phyloP scores from a whole-genome alignment of 202 grass and related monocot genomes.

The Cymbopogon flexuosus region DNA sequence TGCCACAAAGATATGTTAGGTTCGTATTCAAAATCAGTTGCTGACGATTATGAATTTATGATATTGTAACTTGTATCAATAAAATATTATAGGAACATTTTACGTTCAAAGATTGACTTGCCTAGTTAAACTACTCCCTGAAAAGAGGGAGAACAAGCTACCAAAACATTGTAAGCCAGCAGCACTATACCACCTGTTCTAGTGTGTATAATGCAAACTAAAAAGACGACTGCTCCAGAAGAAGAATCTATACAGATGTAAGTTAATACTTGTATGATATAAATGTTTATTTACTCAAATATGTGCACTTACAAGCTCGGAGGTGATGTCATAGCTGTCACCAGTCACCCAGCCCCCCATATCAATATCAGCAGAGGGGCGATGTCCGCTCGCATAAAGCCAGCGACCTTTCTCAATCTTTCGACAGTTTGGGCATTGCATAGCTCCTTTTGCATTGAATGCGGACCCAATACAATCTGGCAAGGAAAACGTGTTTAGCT shows the following conservation, averaged over 20 bases:
- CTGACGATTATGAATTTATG: not conserved
- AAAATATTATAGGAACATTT: not conserved
- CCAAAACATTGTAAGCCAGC: not conserved
- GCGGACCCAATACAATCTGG: conserved; percentile 79
- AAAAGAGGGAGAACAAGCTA: not conserved
- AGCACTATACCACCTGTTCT: not conserved
- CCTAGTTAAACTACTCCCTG: not conserved
- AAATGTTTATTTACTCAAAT: conserved; percentile 21
- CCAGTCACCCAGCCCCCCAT: conserved; percentile 55
- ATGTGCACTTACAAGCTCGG: conserved; percentile 67
- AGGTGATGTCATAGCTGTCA: conserved; percentile 54
- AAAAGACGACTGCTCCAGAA: not conserved
- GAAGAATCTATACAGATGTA: conserved; percentile 4
- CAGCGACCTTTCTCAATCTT: conserved; percentile 77
- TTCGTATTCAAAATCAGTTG: not conserved
- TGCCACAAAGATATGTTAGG: not conserved
- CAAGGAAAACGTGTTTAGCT: conserved; percentile 24
- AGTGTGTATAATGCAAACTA: not conserved
- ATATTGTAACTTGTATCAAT: not conserved
- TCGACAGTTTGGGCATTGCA: conserved; percentile 81
- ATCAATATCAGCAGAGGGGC: conserved; percentile 54
- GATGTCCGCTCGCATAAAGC: conserved; percentile 60
- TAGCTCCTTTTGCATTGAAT: conserved; percentile 74
- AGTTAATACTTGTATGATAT: not conserved
- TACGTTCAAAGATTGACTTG: not conserved